These are phyloP conservation scores for Trebouxia sp. DNA, from an alignment of 139 green algal genomes.

Conservation along the genomic window DNA sequence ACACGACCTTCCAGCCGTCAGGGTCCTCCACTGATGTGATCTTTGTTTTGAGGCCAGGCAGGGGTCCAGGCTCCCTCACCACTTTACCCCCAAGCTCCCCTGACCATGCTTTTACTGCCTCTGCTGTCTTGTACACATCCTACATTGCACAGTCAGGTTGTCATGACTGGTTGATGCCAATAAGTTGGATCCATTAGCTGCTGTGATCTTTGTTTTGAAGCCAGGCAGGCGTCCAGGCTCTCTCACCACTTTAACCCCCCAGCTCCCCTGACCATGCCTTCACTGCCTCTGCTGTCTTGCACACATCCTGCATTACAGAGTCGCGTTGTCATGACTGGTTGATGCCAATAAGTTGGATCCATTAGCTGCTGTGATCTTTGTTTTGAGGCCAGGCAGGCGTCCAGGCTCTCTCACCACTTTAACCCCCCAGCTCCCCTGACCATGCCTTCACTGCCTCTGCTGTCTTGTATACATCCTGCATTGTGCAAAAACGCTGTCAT, in stretches of 20 bases:
- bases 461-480: conserved; percentile 85
- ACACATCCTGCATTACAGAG: conserved; percentile 64
- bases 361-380: conserved; percentile 61
- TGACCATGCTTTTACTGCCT: conserved; percentile 64
- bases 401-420: conserved; percentile 52
- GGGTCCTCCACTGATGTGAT: conserved; percentile 69
- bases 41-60: conserved; percentile 72
- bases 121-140: conserved; percentile 88
- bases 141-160: conserved; percentile 15
- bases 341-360: background rate
- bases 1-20: conserved; percentile 67
- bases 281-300: conserved; percentile 80
- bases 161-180: background rate
- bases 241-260: conserved; percentile 55
- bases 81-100: conserved; percentile 68
- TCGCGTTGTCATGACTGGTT: background rate
- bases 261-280: conserved; percentile 63
- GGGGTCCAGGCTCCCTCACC: conserved; percentile 47
- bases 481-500: background rate
- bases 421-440: conserved; percentile 66
- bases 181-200: background rate
- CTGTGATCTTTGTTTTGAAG: conserved; percentile 68
- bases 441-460: conserved; percentile 66
- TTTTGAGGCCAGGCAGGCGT: conserved; percentile 57
- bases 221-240: conserved; percentile 56